These are phyloP conservation scores for Tagetes erecta DNA, from an alignment of 129 eudicot species.

Conservation along the genomic window DNA sequence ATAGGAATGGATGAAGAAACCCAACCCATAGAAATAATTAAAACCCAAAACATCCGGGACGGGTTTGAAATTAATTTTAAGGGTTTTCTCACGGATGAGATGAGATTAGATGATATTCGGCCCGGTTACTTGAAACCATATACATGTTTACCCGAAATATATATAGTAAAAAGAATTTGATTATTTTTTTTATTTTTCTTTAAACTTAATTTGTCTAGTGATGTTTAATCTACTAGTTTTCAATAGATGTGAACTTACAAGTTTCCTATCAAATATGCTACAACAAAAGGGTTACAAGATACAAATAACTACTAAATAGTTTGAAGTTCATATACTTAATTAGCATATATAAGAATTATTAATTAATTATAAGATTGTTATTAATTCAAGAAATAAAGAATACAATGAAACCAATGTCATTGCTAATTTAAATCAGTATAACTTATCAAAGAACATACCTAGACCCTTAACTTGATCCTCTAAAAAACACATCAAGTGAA, in stretches of 20 bases:
- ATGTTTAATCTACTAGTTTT: too few species aligned
- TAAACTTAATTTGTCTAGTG: too few species aligned
- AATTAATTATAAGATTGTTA: background rate
- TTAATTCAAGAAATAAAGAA: slow-evolving; percentile 23
- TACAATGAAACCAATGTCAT: background rate
- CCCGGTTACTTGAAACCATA: too few species aligned
- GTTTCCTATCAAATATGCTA: slow-evolving; percentile 6
- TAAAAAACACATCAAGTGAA: slow-evolving; percentile 40
- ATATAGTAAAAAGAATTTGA: too few species aligned
- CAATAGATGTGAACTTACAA: background rate
- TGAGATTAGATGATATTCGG: too few species aligned
- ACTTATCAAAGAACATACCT: slow-evolving; percentile 15
- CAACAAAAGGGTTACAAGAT: background rate
- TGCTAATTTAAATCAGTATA: slow-evolving; percentile 21
- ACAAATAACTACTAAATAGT: background rate
- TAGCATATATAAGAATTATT: background rate
- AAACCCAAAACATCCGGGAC: too few species aligned
- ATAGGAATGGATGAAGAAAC: too few species aligned
- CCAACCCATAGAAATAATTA: too few species aligned
- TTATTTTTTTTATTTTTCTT: too few species aligned
- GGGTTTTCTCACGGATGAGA: too few species aligned
- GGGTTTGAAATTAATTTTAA: too few species aligned
- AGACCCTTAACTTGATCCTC: slow-evolving; percentile 30
- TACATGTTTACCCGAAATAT: too few species aligned
- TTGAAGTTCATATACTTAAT: background rate